Conservation (phyloP, 176 grass and related monocot species). For the Cocos nucifera region DNA sequence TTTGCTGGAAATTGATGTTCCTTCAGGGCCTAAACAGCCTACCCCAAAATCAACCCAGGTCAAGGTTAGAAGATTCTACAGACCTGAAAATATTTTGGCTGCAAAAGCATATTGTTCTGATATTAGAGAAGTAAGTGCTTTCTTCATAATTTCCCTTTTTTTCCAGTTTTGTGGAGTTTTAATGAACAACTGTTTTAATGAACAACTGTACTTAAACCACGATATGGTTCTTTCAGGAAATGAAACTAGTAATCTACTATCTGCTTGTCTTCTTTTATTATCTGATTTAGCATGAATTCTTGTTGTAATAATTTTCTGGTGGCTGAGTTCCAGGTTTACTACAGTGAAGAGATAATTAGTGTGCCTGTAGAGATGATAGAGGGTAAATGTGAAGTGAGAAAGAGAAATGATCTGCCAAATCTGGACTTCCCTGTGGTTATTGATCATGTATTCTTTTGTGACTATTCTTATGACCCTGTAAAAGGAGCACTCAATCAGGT, state of each 20-base stretch:
- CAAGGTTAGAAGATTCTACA: slow-evolving; percentile 86
- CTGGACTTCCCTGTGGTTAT: slow-evolving; percentile 54
- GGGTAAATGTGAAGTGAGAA: slow-evolving; percentile 88
- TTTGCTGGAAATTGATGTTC: slow-evolving; percentile 48
- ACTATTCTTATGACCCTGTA: slow-evolving; percentile 69
- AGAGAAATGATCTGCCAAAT: slow-evolving; percentile 60
- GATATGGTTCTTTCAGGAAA: too few relatives aligned
- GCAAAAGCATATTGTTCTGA: slow-evolving; percentile 84
- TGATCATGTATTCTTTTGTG: slow-evolving; percentile 94
- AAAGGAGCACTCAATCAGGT: slow-evolving; percentile 97
- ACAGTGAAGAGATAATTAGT: slow-evolving; percentile 74
- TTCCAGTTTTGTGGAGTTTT: background rate
- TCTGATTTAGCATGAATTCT: too few relatives aligned
- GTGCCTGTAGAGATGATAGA: slow-evolving; percentile 74
- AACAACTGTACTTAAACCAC: too few relatives aligned
- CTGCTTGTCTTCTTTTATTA: too few relatives aligned
- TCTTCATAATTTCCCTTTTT: slow-evolving; percentile 6
- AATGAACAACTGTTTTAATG: too few relatives aligned
- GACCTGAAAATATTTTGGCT: slow-evolving; percentile 82
- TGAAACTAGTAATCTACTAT: too few relatives aligned
- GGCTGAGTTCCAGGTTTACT: slow-evolving; percentile 59
- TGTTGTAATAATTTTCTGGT: slow-evolving; percentile 23
- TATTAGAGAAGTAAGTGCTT: slow-evolving; percentile 72
- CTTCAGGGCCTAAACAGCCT: slow-evolving; percentile 37
- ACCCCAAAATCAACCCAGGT: slow-evolving; percentile 50